Evolutionary conservation across 805 yeast species (phyloP).

Genomic region (Saccharomycodes ludwigii): DNA sequence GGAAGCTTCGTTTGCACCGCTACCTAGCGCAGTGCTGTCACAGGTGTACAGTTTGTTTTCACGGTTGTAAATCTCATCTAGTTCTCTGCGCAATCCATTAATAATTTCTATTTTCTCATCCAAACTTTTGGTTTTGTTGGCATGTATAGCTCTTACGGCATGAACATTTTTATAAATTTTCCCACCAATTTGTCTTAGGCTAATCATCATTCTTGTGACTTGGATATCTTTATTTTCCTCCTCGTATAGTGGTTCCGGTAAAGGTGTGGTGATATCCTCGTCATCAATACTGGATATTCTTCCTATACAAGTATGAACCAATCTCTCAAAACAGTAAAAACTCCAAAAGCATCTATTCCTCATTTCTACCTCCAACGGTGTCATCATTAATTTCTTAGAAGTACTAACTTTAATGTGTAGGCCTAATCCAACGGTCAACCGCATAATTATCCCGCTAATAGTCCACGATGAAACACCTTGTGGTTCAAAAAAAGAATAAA

Average conservation of each 20-base stretch:
- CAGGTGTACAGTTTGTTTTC: constrained; percentile 13
- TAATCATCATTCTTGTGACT: constrained; percentile 30
- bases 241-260: constrained; percentile 28
- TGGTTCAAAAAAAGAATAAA: constrained; percentile 40
- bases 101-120: constrained; percentile 26
- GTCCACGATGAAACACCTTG: constrained; percentile 41
- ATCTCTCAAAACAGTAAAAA: constrained; percentile 34
- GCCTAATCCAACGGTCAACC: constrained; percentile 34
- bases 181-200: constrained; percentile 36
- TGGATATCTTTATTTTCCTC: constrained; percentile 30
- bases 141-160: constrained; percentile 28
- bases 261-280: constrained; percentile 35
- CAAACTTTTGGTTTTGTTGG: constrained; percentile 13
- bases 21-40: constrained; percentile 2
- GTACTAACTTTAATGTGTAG: constrained; percentile 28
- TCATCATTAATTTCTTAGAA: constrained; percentile 18
- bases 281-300: constrained; percentile 37
- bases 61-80: constrained; percentile 17
- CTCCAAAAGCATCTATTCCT: constrained; percentile 38
- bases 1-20: no score
- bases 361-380: constrained; percentile 29
- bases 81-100: constrained; percentile 22
- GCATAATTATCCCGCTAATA: constrained; percentile 33
- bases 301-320: constrained; percentile 36
- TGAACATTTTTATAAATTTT: constrained; percentile 33